Evolutionary conservation across 2,329 filamentous ascomycete species (phyloP).

Genomic region (Phaeosphaeriaceae sp.): DNA sequence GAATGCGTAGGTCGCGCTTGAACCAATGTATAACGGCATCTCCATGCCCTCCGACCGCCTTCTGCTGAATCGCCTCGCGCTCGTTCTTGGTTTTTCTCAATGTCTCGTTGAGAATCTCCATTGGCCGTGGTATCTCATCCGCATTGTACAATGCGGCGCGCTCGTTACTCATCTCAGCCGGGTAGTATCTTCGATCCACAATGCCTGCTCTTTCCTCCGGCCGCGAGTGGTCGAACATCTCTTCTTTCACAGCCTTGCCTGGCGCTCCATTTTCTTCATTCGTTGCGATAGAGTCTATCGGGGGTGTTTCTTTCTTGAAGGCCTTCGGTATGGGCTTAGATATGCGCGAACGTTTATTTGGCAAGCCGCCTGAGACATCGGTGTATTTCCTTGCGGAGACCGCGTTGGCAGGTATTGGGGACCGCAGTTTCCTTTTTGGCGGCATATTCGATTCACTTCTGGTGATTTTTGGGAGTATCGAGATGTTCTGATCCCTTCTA

Average conservation of each 20-base stretch:
- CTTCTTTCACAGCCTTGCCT: constrained; percentile 15
- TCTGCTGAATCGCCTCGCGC: constrained; percentile 56
- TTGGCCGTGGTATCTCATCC: constrained; percentile 73
- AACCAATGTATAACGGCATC: constrained; percentile 86
- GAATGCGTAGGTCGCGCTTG: constrained; percentile 76
- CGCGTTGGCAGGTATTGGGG: constrained; percentile 40
- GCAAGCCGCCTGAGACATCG: constrained; percentile 38
- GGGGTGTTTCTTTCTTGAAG: constrained; percentile 20
- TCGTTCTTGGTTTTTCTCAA: constrained; percentile 65
- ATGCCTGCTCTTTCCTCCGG: constrained; percentile 48
- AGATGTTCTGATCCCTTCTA: no score
- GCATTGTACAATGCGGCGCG: constrained; percentile 76
- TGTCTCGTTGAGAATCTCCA: constrained; percentile 69
- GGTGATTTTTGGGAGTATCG: neutral
- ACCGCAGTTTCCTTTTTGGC: constrained; percentile 21
- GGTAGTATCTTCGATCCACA: constrained; percentile 72
- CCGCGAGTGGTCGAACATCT: constrained; percentile 46
- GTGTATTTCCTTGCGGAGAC: constrained; percentile 41
- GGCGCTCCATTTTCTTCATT: constrained; percentile 25
- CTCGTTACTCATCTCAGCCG: constrained; percentile 82
- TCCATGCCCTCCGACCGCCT: constrained; percentile 48
- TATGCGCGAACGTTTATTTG: constrained; percentile 47
- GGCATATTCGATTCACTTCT: constrained; percentile 16
- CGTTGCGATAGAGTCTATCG: constrained; percentile 12
- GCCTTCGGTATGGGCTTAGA: constrained; percentile 38